phyloP scores from a whole-genome alignment of 2,329 filamentous ascomycete genomes.

The Penicillium frequentans region DNA sequence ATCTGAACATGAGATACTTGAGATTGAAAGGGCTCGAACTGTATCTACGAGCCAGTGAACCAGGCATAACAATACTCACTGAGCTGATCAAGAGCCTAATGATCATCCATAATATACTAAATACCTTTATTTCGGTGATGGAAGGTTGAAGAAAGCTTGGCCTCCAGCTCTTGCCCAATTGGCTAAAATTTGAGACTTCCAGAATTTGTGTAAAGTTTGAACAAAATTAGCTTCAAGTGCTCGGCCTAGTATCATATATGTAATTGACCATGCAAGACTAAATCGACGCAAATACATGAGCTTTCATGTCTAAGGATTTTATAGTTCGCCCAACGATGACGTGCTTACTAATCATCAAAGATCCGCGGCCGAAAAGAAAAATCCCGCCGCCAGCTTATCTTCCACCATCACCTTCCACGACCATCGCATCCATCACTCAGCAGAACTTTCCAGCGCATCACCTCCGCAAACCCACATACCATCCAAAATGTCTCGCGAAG shows the following conservation, averaged over 20 bases:
- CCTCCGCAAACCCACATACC: background rate
- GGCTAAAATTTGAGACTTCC: no score
- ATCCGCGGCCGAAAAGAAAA: background rate
- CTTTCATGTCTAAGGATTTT: background rate
- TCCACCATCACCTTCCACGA: background rate
- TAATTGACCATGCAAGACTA: background rate
- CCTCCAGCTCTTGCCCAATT: no score
- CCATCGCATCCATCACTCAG: background rate
- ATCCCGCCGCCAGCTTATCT: background rate
- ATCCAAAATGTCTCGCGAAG: conserved; percentile 67
- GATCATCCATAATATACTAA: no score
- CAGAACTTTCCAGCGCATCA: background rate
- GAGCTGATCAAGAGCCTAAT: no score
- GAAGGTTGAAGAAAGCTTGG: no score
- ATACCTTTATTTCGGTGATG: no score
- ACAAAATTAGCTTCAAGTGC: no score
- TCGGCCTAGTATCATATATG: no score
- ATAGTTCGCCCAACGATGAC: background rate
- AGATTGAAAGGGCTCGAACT: background rate
- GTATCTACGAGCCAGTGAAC: background rate
- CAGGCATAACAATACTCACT: no score
- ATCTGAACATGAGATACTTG: background rate
- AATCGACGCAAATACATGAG: background rate
- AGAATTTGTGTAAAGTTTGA: no score
- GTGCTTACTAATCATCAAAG: background rate